Conservation (phyloP, 2,329 filamentous ascomycete genomes). For the Bipolaris sorokiniana region DNA sequence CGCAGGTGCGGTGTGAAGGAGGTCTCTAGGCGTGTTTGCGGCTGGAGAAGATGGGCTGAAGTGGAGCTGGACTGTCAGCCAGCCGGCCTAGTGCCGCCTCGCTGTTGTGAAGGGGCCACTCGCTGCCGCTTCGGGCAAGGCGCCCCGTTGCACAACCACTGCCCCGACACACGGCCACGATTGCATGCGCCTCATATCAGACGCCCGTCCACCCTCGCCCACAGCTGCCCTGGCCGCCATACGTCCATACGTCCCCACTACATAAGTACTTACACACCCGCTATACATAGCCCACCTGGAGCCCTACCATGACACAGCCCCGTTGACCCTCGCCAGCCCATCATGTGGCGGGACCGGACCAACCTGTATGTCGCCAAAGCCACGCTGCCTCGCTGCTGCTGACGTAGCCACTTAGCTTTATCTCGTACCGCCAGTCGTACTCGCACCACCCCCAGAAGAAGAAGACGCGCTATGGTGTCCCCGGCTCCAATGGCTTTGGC, state of each 20-base stretch:
- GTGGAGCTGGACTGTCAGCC: conserved; percentile 33
- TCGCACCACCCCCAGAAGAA: conserved; percentile 84
- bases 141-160: conserved; percentile 9
- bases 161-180: conserved; percentile 11
- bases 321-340: conserved; percentile 35
- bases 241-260: too few relatives aligned
- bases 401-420: conserved; percentile 70
- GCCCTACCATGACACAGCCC: conserved; percentile 41
- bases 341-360: conserved; percentile 98
- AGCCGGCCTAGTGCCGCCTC: conserved; percentile 23
- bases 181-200: conserved; percentile 12
- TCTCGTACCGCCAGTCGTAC: conserved; percentile 99
- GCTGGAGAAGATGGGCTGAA: conserved; percentile 34
- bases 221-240: background rate
- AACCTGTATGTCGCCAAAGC: conserved; percentile 76
- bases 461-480: conserved; percentile 68
- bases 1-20: conserved; percentile 26
- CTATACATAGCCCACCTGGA: conserved; percentile 4
- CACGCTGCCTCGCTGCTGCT: conserved; percentile 26
- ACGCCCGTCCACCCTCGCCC: background rate
- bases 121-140: conserved; percentile 19
- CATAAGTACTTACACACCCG: too few relatives aligned
- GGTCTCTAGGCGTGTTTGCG: conserved; percentile 33
- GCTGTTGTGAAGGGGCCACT: conserved; percentile 24
- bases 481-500: conserved; percentile 62